Conservation (phyloP, 108 stramenopile genomes). For the Aurantiochytrium sp. region DNA sequence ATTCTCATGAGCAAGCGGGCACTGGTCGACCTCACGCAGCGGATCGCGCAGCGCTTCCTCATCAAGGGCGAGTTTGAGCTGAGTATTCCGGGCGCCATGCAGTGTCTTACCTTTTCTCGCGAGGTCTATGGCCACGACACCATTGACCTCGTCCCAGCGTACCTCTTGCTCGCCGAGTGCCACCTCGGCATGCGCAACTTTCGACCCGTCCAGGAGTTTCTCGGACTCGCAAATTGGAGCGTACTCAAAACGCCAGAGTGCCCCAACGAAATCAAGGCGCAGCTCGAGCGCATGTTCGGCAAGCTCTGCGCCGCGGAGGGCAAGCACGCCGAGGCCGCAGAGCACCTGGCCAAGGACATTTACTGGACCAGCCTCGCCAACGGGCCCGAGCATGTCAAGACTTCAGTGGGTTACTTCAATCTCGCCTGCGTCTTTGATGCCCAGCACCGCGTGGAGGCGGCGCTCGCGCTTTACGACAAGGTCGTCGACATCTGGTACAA, state of each 20-base stretch:
- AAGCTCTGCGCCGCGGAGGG: conserved; percentile 57
- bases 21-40: conserved; percentile 55
- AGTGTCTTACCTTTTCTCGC: conserved; percentile 50
- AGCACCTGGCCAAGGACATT: conserved; percentile 51
- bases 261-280: conserved; percentile 42
- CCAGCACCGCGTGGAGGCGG: conserved; percentile 49
- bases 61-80: conserved; percentile 44
- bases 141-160: conserved; percentile 55
- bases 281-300: conserved; percentile 60
- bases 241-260: conserved; percentile 51
- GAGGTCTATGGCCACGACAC: conserved; percentile 50
- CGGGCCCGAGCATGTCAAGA: conserved; percentile 57
- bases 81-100: conserved; percentile 55
- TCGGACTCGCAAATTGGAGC: conserved; percentile 55
- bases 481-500: conserved; percentile 65
- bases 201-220: conserved; percentile 34
- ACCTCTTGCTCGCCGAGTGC: conserved; percentile 57
- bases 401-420: conserved; percentile 55
- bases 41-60: conserved; percentile 53
- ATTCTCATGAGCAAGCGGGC: conserved; percentile 59
- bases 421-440: conserved; percentile 55
- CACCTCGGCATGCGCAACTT: conserved; percentile 49
- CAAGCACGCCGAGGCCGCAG: conserved; percentile 47
- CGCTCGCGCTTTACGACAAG: conserved; percentile 61
- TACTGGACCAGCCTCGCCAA: conserved; percentile 49